Percentiles rank a stretch among this genome's conserved stretches.
Evolutionary conservation across 1,284 basidiomycete genomes (phyloP).

Genomic region (Lignosus rhinocerotis): DNA sequence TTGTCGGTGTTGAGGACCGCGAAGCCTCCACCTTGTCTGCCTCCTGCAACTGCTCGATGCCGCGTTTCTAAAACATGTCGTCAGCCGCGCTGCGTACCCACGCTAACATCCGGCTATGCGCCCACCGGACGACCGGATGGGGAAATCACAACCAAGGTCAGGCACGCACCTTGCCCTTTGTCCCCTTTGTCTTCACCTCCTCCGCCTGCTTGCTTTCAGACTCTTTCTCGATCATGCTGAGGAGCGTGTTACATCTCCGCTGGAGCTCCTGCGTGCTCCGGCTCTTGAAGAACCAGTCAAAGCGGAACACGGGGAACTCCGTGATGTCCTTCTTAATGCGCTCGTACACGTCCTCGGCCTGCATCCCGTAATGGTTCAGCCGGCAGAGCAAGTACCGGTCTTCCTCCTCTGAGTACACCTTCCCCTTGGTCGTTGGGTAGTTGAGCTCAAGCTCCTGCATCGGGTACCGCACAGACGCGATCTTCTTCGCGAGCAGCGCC

Average conservation of each 20-base stretch:
- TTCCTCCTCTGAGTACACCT: slow-evolving; percentile 96
- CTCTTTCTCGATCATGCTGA: slow-evolving; percentile 94
- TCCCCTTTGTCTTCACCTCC: slow-evolving; percentile 60
- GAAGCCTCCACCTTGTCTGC: slow-evolving; percentile 55
- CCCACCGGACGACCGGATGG: background rate
- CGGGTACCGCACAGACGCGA: slow-evolving; percentile 80
- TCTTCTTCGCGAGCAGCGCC: slow-evolving; percentile 75
- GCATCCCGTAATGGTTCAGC: slow-evolving; percentile 90
- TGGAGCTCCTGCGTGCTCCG: slow-evolving; percentile 90
- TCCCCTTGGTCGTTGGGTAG: slow-evolving; percentile 94
- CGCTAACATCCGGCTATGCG: background rate
- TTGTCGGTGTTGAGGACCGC: slow-evolving; percentile 57
- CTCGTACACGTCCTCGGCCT: slow-evolving; percentile 92
- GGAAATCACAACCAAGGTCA: background rate
- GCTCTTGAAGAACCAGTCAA: slow-evolving; percentile 99
- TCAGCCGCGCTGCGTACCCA: slow-evolving; percentile 1
- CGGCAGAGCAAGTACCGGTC: slow-evolving; percentile 94
- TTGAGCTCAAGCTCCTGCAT: slow-evolving; percentile 95
- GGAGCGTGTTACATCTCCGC: slow-evolving; percentile 85
- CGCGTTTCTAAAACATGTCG: slow-evolving; percentile 53
- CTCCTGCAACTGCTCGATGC: slow-evolving; percentile 64
- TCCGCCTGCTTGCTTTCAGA: slow-evolving; percentile 65
- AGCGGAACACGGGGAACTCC: slow-evolving; percentile 95
- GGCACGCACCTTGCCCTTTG: slow-evolving; percentile 59
- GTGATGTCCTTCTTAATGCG: slow-evolving; percentile 95